These are phyloP conservation scores for Kodamaea jinghongensis DNA, from an alignment of 805 yeast species.

Conservation along the genomic window DNA sequence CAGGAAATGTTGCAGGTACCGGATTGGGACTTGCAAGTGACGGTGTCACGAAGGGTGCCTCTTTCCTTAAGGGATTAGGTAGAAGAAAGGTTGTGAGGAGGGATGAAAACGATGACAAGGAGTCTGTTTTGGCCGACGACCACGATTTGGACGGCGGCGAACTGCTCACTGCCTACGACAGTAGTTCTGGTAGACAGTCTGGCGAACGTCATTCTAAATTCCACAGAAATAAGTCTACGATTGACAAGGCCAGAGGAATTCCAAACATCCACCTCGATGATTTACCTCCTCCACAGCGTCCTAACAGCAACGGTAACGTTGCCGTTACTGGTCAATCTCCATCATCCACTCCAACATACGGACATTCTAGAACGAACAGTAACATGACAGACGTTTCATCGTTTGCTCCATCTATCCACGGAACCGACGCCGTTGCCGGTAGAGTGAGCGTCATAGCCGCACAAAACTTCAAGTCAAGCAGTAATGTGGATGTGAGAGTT, in stretches of 20 bases:
- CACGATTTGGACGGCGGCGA: conserved; percentile 13
- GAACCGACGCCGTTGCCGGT: conserved; percentile 49
- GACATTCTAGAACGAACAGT: conserved; percentile 21
- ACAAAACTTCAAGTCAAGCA: conserved; percentile 35
- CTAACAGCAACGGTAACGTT: conserved; percentile 19
- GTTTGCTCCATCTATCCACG: conserved; percentile 31
- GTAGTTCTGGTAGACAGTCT: conserved; percentile 6
- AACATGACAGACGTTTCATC: conserved; percentile 32
- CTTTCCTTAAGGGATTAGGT: conserved; percentile 33
- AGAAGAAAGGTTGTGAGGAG: conserved; percentile 14
- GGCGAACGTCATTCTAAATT: conserved; percentile 8
- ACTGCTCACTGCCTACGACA: conserved; percentile 2
- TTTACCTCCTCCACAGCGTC: conserved; percentile 41
- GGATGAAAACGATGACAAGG: conserved; percentile 12
- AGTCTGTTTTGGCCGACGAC: conserved; percentile 11
- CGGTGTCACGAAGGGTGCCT: conserved; percentile 49
- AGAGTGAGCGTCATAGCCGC: conserved; percentile 51
- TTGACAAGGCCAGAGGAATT: conserved; percentile 15
- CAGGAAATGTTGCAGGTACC: conserved; percentile 44
- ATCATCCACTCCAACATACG: conserved; percentile 8
- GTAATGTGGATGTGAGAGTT: conserved; percentile 50
- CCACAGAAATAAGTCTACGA: conserved; percentile 8
- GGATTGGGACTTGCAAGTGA: conserved; percentile 47
- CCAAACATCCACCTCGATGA: conserved; percentile 32
- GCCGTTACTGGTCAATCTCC: conserved; percentile 3